Evolutionary conservation across 2,329 filamentous ascomycete species (phyloP).

Genomic region (Trichoderma pleuroti): DNA sequence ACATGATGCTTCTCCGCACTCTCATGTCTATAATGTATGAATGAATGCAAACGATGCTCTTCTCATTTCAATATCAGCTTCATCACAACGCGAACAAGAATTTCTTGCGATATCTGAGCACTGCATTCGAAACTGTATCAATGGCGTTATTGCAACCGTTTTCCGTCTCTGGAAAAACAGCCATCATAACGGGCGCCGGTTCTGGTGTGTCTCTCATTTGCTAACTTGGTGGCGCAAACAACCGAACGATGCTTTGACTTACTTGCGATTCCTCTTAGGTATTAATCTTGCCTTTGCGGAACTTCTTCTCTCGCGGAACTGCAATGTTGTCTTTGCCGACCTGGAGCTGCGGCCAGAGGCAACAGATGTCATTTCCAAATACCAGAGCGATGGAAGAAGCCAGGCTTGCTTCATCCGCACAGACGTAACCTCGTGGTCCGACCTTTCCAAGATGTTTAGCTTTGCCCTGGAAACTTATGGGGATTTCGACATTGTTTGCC

Average conservation of each 20-base stretch:
- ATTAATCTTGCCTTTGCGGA: constrained; percentile 45
- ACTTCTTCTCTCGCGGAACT: constrained; percentile 35
- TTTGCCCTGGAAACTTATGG: constrained; percentile 4
- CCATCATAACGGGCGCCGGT: constrained; percentile 26
- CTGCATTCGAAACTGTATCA: background rate
- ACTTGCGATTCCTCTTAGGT: constrained; percentile 26
- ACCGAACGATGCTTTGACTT: background rate
- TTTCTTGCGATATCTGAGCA: background rate
- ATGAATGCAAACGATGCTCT: background rate
- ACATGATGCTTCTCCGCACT: constrained; percentile 7
- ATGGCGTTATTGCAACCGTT: constrained; percentile 20
- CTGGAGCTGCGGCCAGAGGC: constrained; percentile 13
- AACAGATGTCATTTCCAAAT: constrained; percentile 5
- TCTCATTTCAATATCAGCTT: background rate
- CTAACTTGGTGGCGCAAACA: background rate
- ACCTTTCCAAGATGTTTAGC: constrained; percentile 10
- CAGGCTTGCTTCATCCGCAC: constrained; percentile 10
- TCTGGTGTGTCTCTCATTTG: constrained; percentile 20
- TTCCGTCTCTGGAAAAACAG: constrained; percentile 26
- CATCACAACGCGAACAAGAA: background rate
- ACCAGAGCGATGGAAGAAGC: background rate
- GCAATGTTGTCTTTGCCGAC: constrained; percentile 19
- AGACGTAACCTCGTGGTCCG: constrained; percentile 17
- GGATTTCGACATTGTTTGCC: constrained; percentile 17
- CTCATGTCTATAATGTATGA: background rate